Evolutionary conservation across 106 monocot genomes (phyloP).

Genomic region (Amphibolis antarctica): DNA sequence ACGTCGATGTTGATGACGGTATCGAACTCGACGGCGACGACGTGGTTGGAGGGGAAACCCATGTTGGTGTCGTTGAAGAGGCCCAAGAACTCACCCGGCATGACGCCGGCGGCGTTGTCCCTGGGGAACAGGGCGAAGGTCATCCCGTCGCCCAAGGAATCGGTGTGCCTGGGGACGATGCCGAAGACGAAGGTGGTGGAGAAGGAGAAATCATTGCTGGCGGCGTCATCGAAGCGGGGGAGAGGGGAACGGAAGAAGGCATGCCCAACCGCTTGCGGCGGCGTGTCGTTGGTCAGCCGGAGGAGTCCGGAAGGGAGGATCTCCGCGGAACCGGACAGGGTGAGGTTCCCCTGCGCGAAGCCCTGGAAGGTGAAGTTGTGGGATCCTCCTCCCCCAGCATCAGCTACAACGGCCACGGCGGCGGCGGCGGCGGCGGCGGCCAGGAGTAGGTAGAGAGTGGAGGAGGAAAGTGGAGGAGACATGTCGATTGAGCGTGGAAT

Average conservation of each 20-base stretch:
- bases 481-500: too few species aligned
- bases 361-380: too few species aligned
- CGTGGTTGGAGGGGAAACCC: not conserved
- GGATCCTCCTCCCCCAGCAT: too few species aligned
- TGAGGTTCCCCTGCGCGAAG: too few species aligned
- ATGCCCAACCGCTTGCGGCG: not conserved
- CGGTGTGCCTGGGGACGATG: not conserved
- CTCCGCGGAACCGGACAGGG: too few species aligned
- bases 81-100: not conserved
- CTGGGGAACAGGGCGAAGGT: not conserved
- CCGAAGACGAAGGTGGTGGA: slow-evolving; percentile 14
- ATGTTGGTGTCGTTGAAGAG: not conserved
- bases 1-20: not conserved
- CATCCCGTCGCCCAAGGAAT: not conserved
- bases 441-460: too few species aligned
- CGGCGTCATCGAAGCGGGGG: not conserved
- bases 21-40: not conserved
- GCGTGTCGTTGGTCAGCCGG: too few species aligned
- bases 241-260: slow-evolving; percentile 1
- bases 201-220: not conserved
- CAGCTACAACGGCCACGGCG: too few species aligned
- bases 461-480: too few species aligned
- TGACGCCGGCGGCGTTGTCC: not conserved
- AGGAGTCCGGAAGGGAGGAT: too few species aligned
- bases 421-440: too few species aligned